Evolutionary conservation across 805 yeast genomes (phyloP).

Genomic region (Saccharomycopsis oosterbeekiorum): DNA sequence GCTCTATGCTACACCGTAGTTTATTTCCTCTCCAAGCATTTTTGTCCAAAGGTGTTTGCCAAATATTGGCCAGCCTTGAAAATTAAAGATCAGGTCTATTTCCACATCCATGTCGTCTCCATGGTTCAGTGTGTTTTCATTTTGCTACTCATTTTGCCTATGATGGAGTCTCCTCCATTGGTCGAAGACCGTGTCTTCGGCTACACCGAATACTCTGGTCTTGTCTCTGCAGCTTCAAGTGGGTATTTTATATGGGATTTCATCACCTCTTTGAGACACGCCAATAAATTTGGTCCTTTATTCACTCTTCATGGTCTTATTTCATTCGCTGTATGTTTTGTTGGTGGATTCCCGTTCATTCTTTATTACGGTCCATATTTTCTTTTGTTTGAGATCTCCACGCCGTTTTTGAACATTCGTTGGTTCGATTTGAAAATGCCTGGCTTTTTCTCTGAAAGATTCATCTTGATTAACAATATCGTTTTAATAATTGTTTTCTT

Average conservation of each 20-base stretch:
- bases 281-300: conserved; percentile 51
- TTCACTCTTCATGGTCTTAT: conserved; percentile 70
- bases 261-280: conserved; percentile 49
- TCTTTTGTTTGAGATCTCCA: conserved; percentile 71
- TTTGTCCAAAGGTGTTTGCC: conserved; percentile 21
- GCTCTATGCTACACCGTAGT: conserved; percentile 25
- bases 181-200: conserved; percentile 46
- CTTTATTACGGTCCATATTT: conserved; percentile 73
- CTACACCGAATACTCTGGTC: conserved; percentile 57
- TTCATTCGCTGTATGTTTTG: conserved; percentile 61
- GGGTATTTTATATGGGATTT: conserved; percentile 89
- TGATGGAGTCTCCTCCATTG: conserved; percentile 46
- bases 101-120: conserved; percentile 81
- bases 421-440: conserved; percentile 79
- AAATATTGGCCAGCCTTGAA: conserved; percentile 22
- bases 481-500: conserved; percentile 58
- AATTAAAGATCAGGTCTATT: conserved; percentile 49
- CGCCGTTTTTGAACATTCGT: conserved; percentile 81
- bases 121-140: conserved; percentile 72
- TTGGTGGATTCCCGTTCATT: conserved; percentile 58
- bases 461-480: conserved; percentile 55
- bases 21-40: conserved; percentile 20
- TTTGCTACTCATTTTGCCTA: conserved; percentile 45
- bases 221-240: conserved; percentile 52
- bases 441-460: conserved; percentile 39